Evolutionary conservation across 495 filamentous ascomycete species (phyloP), one percentile per base, ranked within the genome.

Genomic region (Lentithecium fluviatile): DNA sequence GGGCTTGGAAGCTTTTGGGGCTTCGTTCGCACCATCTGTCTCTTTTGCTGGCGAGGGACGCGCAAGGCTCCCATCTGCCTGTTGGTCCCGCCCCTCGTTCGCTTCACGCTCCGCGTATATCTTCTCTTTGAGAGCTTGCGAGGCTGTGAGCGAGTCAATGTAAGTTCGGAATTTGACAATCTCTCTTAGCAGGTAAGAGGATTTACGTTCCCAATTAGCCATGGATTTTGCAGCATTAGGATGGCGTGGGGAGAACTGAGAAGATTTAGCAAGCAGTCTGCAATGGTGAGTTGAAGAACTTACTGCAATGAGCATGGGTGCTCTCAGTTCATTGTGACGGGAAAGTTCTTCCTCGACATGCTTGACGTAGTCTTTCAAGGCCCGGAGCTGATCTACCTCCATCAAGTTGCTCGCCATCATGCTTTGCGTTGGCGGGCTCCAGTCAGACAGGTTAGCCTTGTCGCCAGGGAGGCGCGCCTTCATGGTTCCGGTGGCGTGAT

Each of bases 121-220:
- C 55, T 76, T 79, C 47, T 83, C 80, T 64, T 87, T 87, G 32
- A 76, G 73, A 40, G 60, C 70, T 54, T 84, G 78, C 13, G 88
- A 87, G 20, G 76, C 78, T 23, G 76, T 74, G 12, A 99, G 75
- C 29, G 82, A 83, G 69, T 97, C 95, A 60, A 96, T 90, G 62
- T 97, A 99, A 0, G 91, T 97, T 48, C 85, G 78, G 73, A 95
- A 97, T 69, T 97, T 99, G 66, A 96, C 89, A 69, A 93, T 97
- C 75, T 99, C 94, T n/a, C 87, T 80, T 20, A 97, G 77, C 40
- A 99, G 75, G 71, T 97, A 95, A 29, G 86, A 85, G 37, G 88
- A 93, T 75, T 97, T 97, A 55, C 87, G 83, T 77, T 99, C 91
- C 95, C 95, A 99, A 71, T 99, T 99, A 4, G 85, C 79, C 86